phyloP scores from a whole-genome alignment of 108 stramenopile species.

The Pseudonitzschia delicatissima region DNA sequence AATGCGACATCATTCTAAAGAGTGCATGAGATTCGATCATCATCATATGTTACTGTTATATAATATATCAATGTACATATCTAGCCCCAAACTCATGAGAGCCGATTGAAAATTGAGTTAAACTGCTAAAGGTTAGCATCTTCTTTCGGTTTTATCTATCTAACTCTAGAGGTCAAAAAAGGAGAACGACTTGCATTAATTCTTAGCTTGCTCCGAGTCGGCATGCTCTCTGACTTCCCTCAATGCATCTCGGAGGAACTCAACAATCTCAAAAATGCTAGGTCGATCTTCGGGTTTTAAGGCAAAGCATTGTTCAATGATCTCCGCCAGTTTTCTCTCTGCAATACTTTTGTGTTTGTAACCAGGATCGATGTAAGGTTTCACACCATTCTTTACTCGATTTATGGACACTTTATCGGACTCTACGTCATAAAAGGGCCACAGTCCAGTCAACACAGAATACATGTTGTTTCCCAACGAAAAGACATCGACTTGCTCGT shows the following conservation, averaged over 20 bases:
- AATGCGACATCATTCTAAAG: too few relatives aligned
- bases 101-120: too few relatives aligned
- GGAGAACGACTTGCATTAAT: too few relatives aligned
- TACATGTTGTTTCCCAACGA: conserved; percentile 74
- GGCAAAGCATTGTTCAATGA: conserved; percentile 54
- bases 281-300: conserved; percentile 51
- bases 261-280: conserved; percentile 63
- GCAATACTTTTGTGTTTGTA: conserved; percentile 47
- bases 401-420: conserved; percentile 13
- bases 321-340: conserved; percentile 47
- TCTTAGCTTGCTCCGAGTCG: too few relatives aligned
- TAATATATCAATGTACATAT: too few relatives aligned
- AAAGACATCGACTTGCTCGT: conserved; percentile 73
- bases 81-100: too few relatives aligned
- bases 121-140: too few relatives aligned
- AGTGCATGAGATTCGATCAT: too few relatives aligned
- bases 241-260: conserved; percentile 33
- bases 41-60: too few relatives aligned
- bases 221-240: neutral
- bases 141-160: too few relatives aligned
- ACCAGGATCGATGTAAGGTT: conserved; percentile 54
- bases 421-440: conserved; percentile 52
- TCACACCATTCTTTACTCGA: conserved; percentile 39
- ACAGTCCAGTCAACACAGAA: conserved; percentile 56
- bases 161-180: too few relatives aligned